A percentile compares a stretch with the other conserved stretches of the same genome.
phyloP scores from a whole-genome alignment of 305 asterid species.

The Coffea humblotiana region DNA sequence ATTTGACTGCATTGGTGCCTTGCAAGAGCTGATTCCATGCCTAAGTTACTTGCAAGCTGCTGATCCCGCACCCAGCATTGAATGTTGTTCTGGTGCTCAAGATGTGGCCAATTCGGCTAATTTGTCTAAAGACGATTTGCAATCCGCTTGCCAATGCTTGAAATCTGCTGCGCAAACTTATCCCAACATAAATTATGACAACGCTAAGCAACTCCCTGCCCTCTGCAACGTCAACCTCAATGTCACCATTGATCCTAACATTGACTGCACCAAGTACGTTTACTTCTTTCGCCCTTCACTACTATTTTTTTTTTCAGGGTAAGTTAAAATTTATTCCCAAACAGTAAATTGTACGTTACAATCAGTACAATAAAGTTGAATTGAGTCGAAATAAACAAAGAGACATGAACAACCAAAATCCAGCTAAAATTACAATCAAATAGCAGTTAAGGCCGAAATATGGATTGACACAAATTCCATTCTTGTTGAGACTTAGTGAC shows the following conservation, averaged over 20 bases:
- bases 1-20: background rate
- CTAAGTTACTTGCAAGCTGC: background rate
- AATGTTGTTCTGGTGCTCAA: background rate
- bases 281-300: background rate
- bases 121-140: background rate
- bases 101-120: background rate
- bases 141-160: background rate
- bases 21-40: background rate
- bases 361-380: no score
- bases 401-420: no score
- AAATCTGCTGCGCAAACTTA: background rate
- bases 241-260: slow-evolving; percentile 2
- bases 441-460: no score
- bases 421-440: no score
- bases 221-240: slow-evolving; percentile 1
- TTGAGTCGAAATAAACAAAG: no score
- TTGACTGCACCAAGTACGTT: background rate
- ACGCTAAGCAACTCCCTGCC: background rate
- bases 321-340: no score
- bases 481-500: no score
- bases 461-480: no score
- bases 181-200: background rate
- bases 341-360: no score
- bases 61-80: background rate
- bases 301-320: no score